These are phyloP conservation scores for Exophiala oligosperma DNA, from an alignment of 2,329 filamentous ascomycete species.

Conservation along the genomic window DNA sequence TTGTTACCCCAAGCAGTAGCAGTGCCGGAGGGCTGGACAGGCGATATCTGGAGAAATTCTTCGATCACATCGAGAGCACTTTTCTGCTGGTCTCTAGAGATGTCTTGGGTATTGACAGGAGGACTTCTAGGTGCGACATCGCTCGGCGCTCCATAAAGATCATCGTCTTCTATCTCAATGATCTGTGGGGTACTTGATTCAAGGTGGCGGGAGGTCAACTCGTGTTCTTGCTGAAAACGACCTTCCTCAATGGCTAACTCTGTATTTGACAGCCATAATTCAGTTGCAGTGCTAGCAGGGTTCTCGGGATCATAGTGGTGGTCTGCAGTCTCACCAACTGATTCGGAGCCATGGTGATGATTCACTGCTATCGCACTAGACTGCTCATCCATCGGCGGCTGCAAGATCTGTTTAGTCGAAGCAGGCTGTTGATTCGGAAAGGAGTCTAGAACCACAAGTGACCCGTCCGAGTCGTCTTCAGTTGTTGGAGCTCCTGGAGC, in stretches of 20 bases:
- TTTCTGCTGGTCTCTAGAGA: background rate
- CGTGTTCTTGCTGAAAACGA: background rate
- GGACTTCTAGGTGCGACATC: background rate
- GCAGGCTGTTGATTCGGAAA: too few relatives aligned
- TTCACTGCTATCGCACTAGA: too few relatives aligned
- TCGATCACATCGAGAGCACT: constrained; percentile 17
- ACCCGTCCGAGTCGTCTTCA: too few relatives aligned
- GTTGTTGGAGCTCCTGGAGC: too few relatives aligned
- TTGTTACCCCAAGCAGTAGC: background rate
- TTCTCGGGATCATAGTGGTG: background rate
- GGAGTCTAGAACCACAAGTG: too few relatives aligned
- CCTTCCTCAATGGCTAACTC: background rate
- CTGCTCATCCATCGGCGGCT: too few relatives aligned
- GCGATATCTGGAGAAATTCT: constrained; percentile 18
- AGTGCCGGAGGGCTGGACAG: background rate
- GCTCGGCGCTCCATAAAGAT: constrained; percentile 19
- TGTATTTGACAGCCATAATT: background rate
- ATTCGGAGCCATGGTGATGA: background rate
- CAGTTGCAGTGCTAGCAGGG: background rate
- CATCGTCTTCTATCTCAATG: constrained; percentile 15
- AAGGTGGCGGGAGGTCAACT: background rate
- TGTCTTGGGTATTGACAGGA: background rate
- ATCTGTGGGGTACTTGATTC: background rate
- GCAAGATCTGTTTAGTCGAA: too few relatives aligned
- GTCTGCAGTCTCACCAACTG: background rate